Conservation (phyloP, 768 basidiomycete species). For the Phaeotremella skinneri region DNA sequence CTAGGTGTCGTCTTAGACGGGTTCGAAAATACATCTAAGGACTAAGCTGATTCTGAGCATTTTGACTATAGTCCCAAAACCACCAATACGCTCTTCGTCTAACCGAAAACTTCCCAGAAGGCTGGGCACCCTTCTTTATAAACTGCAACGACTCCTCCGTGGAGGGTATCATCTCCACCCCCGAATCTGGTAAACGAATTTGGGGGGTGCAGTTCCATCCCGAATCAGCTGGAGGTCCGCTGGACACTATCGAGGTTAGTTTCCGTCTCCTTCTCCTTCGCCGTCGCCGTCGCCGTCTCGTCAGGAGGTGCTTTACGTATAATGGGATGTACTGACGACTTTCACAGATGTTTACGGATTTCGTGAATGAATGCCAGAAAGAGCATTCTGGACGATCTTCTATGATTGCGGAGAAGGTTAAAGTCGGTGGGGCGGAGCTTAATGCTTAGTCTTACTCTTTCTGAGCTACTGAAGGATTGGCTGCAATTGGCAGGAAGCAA, state of each 20-base stretch:
- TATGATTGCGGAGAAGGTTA: conserved; percentile 43
- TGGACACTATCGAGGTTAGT: conserved; percentile 92
- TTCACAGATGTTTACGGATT: conserved; percentile 83
- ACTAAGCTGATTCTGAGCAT: neutral
- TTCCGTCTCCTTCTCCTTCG: neutral
- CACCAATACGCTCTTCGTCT: conserved; percentile 96
- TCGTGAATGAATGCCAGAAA: conserved; percentile 72
- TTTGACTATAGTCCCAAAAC: conserved; percentile 58
- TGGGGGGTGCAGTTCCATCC: conserved; percentile 99
- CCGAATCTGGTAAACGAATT: conserved; percentile 79
- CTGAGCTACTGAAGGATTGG: too few relatives aligned
- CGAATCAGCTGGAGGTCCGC: conserved; percentile 94
- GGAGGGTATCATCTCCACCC: conserved; percentile 95
- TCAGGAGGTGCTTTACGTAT: neutral
- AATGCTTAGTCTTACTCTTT: neutral
- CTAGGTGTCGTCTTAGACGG: too few relatives aligned
- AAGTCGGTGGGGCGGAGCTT: conserved; percentile 23
- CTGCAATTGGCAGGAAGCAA: too few relatives aligned
- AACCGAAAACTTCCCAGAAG: conserved; percentile 89
- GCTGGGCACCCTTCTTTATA: conserved; percentile 99
- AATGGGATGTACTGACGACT: neutral
- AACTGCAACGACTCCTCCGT: conserved; percentile 99
- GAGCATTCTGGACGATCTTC: conserved; percentile 19
- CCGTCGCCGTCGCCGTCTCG: too few relatives aligned
- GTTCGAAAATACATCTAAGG: too few relatives aligned